Evolutionary conservation across 1,139 yeast genomes (phyloP), one percentile per base, ranked within the genome.

Genomic region (Scheffersomyces illinoinensis): DNA sequence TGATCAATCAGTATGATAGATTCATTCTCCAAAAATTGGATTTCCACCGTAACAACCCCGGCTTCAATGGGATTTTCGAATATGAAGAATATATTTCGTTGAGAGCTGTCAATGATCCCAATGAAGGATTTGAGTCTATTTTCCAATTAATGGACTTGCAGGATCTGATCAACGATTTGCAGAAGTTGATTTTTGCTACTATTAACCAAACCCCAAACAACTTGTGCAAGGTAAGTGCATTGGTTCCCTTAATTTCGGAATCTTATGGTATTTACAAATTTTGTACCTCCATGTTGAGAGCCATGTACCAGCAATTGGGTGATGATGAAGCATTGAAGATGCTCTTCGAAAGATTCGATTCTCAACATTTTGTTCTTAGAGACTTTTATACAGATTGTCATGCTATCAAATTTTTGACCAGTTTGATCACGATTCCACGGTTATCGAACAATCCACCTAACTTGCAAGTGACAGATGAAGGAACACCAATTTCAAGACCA

Each of bases 41-140:
- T 59, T 95, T 95, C 73, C 98, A 95, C 71, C 85, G 90, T 58
- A 83, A 85, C 61, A 97, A 95, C 69, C 88, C 92, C 17, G 97
- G 93, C 2, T 95, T 93, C 76, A 93, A 91, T 70, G 98, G 98
- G 21, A 93, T 93, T 53, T 95, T 95, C 75, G 99, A 95, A 71
- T 95, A 95, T 70, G 97, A 93, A 72, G 99, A 95, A 71, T 95
- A 93, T 70, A 87, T 93, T 53, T 91, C 97, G 1, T 82, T 95
- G 65, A 85, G 93, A 61, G 88, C 93, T 3, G 96, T 92, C 50
- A 89, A 91, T 68, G 97, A 95, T 71, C 98, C 98, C 2, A 93
- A 95, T 70, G 97, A 93, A 75, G 98, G 98, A 6, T 95, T 91
- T 71, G 97, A 93, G 69, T 88, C 97, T 1, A 86, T 93, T 63